Conservation (phyloP, 768 basidiomycete genomes). For the Cubamyces sp. region DNA sequence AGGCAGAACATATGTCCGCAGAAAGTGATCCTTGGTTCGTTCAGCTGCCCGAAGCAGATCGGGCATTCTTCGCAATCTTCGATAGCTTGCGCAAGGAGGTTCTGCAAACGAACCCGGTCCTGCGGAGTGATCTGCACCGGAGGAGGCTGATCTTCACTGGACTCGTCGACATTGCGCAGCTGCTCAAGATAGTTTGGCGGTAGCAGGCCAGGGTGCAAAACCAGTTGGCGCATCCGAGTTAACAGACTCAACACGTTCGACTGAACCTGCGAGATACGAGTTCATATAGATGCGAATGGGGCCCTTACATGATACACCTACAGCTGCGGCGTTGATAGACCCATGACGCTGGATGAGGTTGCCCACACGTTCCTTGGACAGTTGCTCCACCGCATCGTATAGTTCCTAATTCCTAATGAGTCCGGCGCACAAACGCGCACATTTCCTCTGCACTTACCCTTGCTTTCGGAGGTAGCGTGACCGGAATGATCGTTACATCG, state of each 20-base stretch:
- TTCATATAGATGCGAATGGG: background rate
- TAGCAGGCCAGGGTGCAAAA: constrained; percentile 76
- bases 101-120: constrained; percentile 58
- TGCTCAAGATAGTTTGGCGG: constrained; percentile 73
- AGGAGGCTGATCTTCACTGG: constrained; percentile 34
- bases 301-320: constrained; percentile 17
- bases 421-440: constrained; percentile 2
- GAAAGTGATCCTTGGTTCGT: constrained; percentile 71
- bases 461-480: constrained; percentile 64
- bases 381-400: constrained; percentile 69
- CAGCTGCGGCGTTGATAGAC: constrained; percentile 45
- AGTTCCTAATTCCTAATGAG: constrained; percentile 44
- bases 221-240: constrained; percentile 85
- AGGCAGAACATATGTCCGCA: constrained; percentile 78
- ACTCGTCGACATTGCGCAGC: constrained; percentile 45
- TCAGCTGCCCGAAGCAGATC: constrained; percentile 64
- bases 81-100: constrained; percentile 61
- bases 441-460: constrained; percentile 48
- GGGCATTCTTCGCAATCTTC: constrained; percentile 88
- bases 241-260: constrained; percentile 79
- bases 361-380: constrained; percentile 67
- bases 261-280: constrained; percentile 48
- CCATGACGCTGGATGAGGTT: constrained; percentile 48
- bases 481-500: constrained; percentile 75
- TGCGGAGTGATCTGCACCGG: constrained; percentile 49